Base-by-base conservation (phyloP, 1,284 basidiomycete genomes). In the Pseudozyma thailandica region DNA sequence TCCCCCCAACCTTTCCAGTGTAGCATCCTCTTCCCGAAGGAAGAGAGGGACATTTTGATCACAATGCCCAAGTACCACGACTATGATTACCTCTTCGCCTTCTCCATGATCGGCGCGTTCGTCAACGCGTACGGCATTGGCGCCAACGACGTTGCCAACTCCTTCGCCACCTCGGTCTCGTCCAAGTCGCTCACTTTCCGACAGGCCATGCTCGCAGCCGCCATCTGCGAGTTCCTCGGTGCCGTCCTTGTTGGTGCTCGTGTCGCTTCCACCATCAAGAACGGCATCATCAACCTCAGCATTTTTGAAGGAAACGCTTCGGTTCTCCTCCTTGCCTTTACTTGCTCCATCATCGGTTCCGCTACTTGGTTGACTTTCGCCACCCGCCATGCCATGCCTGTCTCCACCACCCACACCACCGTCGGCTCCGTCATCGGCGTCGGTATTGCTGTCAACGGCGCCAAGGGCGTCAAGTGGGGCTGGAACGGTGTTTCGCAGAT, bases 81-180 rank as follows among this genome's bases (percentile, higher is more conserved):
- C 20, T 75, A 66, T 28, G 50, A 70, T 65, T 75, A 70, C 45
- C 64, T 75, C 41, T 72, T 75, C 48, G 73, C 57, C 16, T 57
- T 75, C 28, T 60, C 60, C 23, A 43, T 64, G 23, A 60, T 75
- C 52, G 57, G 52, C 23, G 66, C 68, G 5, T 64, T 70, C 31
- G 38, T 66, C 50, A 61, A 69, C 26, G 60, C 70, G 16, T 75
- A 54, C 51, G 58, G 61, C 18, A 75, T 65, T 18, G 72, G 72
- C 26, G 74, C 74, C 37, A 76, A 74, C 49, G 74, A 76, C 47
- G 74, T 76, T 0, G 74, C 72, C 59, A 74, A 76, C 50, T 66
- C 72, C 18, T 76, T 52, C 15, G 74, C 74, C 43, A 76, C 74
- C 16, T 63, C 58, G 6, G 74, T 76, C 37, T 62, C 65, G 12